Percentiles rank a stretch among this genome's conserved stretches.
phyloP scores from a whole-genome alignment of 1,284 basidiomycete genomes.

The Tremellales sp. region DNA sequence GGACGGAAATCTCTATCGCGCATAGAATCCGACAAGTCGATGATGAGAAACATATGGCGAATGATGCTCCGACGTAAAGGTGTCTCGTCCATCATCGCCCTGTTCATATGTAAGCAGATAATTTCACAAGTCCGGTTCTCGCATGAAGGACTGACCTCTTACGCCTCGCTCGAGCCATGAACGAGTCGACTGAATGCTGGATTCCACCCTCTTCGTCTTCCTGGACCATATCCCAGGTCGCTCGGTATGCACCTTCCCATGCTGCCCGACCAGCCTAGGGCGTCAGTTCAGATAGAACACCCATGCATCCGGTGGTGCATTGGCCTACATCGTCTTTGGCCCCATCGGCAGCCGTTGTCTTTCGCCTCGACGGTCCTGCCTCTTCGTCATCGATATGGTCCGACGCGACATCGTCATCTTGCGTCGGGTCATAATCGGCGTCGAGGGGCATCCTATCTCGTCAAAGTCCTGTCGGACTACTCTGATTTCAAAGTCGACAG shows the following conservation, averaged over 20 bases:
- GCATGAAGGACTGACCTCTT: slow-evolving; percentile 58
- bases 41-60: slow-evolving; percentile 82
- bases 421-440: neutral
- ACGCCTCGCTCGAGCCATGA: slow-evolving; percentile 78
- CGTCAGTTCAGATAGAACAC: slow-evolving; percentile 4
- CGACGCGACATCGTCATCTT: slow-evolving; percentile 14
- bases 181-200: slow-evolving; percentile 80
- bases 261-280: slow-evolving; percentile 47
- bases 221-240: slow-evolving; percentile 94
- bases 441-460: neutral
- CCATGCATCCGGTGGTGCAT: neutral
- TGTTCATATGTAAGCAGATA: slow-evolving; percentile 9
- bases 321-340: slow-evolving; percentile 24
- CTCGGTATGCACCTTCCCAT: slow-evolving; percentile 92
- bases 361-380: slow-evolving; percentile 19
- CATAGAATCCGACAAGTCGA: slow-evolving; percentile 91
- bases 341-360: slow-evolving; percentile 9
- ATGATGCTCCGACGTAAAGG: slow-evolving; percentile 95
- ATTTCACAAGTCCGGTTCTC: neutral
- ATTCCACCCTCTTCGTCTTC: slow-evolving; percentile 92
- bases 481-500: too few species aligned
- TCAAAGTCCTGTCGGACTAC: too few species aligned
- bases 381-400: slow-evolving; percentile 21
- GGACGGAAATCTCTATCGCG: slow-evolving; percentile 92
- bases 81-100: slow-evolving; percentile 62